These are phyloP conservation scores for Mucor lusitanicus DNA, from an alignment of 371 early-diverging fungal genomes.

Conservation along the genomic window DNA sequence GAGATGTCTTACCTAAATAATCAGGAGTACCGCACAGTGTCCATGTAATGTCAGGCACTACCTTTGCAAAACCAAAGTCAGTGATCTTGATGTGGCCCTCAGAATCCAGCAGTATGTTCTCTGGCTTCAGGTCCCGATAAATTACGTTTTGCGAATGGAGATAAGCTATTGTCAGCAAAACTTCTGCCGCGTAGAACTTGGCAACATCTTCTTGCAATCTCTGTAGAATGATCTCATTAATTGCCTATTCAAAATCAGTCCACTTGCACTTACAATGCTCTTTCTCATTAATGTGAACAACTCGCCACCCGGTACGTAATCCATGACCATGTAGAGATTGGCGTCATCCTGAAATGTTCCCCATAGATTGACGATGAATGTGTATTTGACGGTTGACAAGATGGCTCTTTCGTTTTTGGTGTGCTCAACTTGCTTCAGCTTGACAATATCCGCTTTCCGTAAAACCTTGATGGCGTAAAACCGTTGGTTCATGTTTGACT, in stretches of 20 bases:
- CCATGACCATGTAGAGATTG: slow-evolving; percentile 93
- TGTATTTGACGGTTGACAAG: slow-evolving; percentile 81
- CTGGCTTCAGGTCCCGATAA: slow-evolving; percentile 96
- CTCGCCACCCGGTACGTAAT: slow-evolving; percentile 97
- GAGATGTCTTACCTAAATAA: slow-evolving; percentile 55
- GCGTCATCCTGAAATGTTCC: slow-evolving; percentile 90
- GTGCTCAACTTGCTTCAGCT: slow-evolving; percentile 96
- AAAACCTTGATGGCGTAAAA: slow-evolving; percentile 95
- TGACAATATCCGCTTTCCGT: slow-evolving; percentile 89
- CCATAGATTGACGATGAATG: slow-evolving; percentile 95
- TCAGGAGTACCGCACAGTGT: slow-evolving; percentile 98
- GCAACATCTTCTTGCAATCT: slow-evolving; percentile 90
- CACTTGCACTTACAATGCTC: background rate
- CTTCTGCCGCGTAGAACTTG: slow-evolving; percentile 78
- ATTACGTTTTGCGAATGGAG: slow-evolving; percentile 89
- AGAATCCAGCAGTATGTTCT: slow-evolving; percentile 88
- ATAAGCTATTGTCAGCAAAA: slow-evolving; percentile 83
- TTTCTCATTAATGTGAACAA: slow-evolving; percentile 94
- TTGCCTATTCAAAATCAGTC: background rate
- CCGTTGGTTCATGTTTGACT: slow-evolving; percentile 55
- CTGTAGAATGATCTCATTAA: slow-evolving; percentile 38
- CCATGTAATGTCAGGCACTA: slow-evolving; percentile 69
- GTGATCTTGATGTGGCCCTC: slow-evolving; percentile 96
- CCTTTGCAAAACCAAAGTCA: slow-evolving; percentile 99
- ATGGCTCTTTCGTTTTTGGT: slow-evolving; percentile 96